Base-by-base conservation (phyloP, 345 rosid genomes). In the Boechera stricta region DNA sequence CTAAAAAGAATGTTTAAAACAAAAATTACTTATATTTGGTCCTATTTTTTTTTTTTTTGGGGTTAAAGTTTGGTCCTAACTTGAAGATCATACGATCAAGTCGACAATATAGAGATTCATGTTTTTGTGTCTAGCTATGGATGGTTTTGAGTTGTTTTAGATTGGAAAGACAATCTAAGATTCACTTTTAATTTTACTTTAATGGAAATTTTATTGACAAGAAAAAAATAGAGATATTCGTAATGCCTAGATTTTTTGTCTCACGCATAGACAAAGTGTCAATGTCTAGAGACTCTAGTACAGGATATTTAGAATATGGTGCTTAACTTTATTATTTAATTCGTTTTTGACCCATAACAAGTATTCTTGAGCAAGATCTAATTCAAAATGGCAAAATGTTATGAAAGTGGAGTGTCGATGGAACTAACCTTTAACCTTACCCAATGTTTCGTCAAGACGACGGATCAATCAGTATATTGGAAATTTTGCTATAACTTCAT, bases 41-140 rank as follows among this genome's bases (percentile, higher is more conserved):
- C 24, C 21, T 18, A 18, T 21, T 21, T 21, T 21, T 21, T 21
- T 21, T 21, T 42, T 42, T 0, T 2, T 45, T 15, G 5, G 18
- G 6, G 6, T 45, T 13, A 45, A 45, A 45, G 49, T 13, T 45
- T 45, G 16, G 47, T 59, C 33, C 45, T 12, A 39, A 29, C 44
- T 35, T 31, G 29, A 56, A 65, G 59, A 44, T 55, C 49, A 64
- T 9, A 28, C 13, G 67, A 57, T 55, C 64, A 65, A 44, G 56
- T 74, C 36, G 73, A 58, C 74, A 69, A 69, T 15, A 69, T 31
- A 70, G 10, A 76, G 74, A 76, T 76, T 69, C 69, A 76, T 76
- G 68, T 76, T 62, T 76, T 69, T 69, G 74, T 53, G 64, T 69
- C 64, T 51, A 76, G 39, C 64, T 42, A 51, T 41, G 75, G 69